Conservation (phyloP, 2,329 filamentous ascomycete species). For the Lachnellula arida region DNA sequence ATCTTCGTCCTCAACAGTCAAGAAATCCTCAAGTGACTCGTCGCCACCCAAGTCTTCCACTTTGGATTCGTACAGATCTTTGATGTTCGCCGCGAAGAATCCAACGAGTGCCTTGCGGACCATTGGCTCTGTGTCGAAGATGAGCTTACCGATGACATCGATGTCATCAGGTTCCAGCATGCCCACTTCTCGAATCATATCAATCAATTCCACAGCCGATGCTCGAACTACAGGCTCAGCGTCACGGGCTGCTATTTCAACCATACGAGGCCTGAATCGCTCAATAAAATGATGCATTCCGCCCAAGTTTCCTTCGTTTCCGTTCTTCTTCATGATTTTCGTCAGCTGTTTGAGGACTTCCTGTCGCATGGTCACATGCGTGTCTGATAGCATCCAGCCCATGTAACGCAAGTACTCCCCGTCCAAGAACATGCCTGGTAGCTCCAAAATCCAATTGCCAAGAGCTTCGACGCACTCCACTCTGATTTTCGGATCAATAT, state of each 20-base stretch:
- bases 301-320: conserved; percentile 68
- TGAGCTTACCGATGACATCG: conserved; percentile 77
- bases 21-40: conserved; percentile 68
- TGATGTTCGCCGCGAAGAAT: conserved; percentile 86
- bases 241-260: conserved; percentile 90
- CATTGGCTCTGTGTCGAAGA: conserved; percentile 81
- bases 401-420: conserved; percentile 87
- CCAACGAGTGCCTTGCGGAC: conserved; percentile 84
- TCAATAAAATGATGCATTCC: conserved; percentile 87
- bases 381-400: conserved; percentile 91
- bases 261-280: conserved; percentile 76
- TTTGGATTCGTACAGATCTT: conserved; percentile 73
- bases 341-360: conserved; percentile 82
- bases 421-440: conserved; percentile 86
- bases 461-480: conserved; percentile 84
- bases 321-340: conserved; percentile 59
- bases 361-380: conserved; percentile 66
- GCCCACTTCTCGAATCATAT: conserved; percentile 75
- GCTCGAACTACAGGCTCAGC: conserved; percentile 76
- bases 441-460: conserved; percentile 79
- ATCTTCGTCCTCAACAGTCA: conserved; percentile 67
- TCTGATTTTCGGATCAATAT: conserved; percentile 84
- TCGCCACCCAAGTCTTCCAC: conserved; percentile 80
- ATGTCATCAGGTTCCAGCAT: conserved; percentile 89
- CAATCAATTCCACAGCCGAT: conserved; percentile 74